Conservation (phyloP, 495 filamentous ascomycete genomes). For the Penicillium cinerascens region DNA sequence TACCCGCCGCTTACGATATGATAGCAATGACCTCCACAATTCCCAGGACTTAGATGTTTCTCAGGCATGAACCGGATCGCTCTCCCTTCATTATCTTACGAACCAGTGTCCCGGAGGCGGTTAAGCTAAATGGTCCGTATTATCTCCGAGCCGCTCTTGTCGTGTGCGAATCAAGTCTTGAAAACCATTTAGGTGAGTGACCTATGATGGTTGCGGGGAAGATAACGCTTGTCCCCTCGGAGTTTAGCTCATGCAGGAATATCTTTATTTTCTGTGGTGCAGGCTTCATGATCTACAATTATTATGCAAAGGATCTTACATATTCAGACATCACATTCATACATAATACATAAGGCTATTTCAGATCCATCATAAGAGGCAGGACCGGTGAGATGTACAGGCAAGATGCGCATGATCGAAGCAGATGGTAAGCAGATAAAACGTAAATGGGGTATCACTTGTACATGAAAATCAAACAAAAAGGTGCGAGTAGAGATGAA, state of each 20-base stretch:
- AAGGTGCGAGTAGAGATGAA: neutral
- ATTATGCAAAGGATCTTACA: neutral
- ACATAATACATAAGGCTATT: neutral
- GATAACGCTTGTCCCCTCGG: neutral
- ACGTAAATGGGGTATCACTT: neutral
- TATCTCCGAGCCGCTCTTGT: slow-evolving; percentile 10
- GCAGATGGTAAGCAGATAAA: neutral
- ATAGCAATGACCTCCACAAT: too few species aligned
- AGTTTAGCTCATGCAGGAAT: neutral
- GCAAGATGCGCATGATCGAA: neutral
- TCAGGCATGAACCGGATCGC: too few species aligned
- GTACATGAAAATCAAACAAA: neutral
- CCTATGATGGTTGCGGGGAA: slow-evolving; percentile 20
- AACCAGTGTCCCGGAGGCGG: too few species aligned
- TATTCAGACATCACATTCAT: neutral
- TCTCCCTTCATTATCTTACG: too few species aligned
- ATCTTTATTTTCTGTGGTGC: neutral
- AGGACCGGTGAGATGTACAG: neutral
- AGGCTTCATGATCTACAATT: neutral
- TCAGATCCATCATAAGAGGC: neutral
- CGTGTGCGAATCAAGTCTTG: slow-evolving; percentile 16
- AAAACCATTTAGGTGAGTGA: slow-evolving; percentile 25
- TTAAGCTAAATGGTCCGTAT: too few species aligned
- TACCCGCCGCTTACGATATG: too few species aligned
- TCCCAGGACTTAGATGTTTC: too few species aligned